Evolutionary conservation across 2,329 filamentous ascomycete genomes (phyloP).

Genomic region (Setomelanomma holmii): DNA sequence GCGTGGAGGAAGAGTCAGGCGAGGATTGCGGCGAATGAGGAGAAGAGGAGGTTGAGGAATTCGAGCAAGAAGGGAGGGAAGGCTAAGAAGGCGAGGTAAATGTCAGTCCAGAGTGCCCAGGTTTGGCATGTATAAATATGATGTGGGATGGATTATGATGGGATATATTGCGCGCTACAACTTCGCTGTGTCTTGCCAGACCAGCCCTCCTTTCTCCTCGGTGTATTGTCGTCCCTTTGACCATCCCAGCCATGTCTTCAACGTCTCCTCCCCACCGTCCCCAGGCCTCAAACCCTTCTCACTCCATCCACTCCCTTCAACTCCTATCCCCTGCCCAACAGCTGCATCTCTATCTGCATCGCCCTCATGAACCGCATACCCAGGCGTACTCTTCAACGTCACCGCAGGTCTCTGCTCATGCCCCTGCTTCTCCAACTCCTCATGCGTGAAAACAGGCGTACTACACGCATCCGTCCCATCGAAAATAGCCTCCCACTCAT

Average conservation of each 20-base stretch:
- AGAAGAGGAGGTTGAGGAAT: conserved; percentile 63
- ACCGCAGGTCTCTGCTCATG: conserved; percentile 76
- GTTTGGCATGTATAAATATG: neutral
- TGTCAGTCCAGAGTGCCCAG: too few relatives aligned
- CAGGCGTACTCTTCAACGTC: conserved; percentile 73
- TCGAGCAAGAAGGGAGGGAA: conserved; percentile 48
- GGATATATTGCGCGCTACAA: conserved; percentile 15
- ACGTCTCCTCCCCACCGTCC: conserved; percentile 72
- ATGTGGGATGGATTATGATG: neutral
- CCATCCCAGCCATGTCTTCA: conserved; percentile 81
- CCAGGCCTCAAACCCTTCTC: conserved; percentile 68
- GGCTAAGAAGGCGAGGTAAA: conserved; percentile 28
- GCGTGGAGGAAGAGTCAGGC: conserved; percentile 69
- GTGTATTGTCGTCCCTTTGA: conserved; percentile 73
- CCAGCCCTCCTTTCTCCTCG: conserved; percentile 49
- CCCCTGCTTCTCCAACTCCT: conserved; percentile 69
- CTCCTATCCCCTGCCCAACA: conserved; percentile 69
- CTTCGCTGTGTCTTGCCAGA: conserved; percentile 55
- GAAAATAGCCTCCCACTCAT: conserved; percentile 85
- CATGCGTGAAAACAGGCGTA: conserved; percentile 81
- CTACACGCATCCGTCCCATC: conserved; percentile 92
- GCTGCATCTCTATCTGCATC: conserved; percentile 49
- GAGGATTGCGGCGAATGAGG: conserved; percentile 59
- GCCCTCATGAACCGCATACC: conserved; percentile 64
- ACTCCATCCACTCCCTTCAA: conserved; percentile 72